Base-by-base conservation (phyloP, 805 yeast genomes). In the Candida ponderosae region DNA sequence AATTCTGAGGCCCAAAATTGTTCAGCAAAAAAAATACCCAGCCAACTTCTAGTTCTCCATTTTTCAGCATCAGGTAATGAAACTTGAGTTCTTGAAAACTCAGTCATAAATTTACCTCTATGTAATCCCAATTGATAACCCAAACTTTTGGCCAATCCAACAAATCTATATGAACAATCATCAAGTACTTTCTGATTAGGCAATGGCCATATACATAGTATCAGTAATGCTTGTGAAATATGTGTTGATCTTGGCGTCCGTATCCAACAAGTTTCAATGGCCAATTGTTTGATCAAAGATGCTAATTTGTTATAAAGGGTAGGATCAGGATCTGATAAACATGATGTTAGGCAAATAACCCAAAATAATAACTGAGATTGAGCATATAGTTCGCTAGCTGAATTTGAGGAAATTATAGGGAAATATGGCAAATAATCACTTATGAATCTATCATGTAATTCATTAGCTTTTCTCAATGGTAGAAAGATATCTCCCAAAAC, bases 11-110 rank as follows among this genome's bases (percentile, higher is more conserved):
- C 81, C 93, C 96, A 85, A 52, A 87, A 82, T 48, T 88, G 94
- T 54, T 88, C 96, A 33, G 86, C 71, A 52, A 88, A 82, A 57
- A 83, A 89, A 4, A 85, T 81, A 3, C 90, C 88, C 21, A 87
- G 63, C 97, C 97, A 89, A 1, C 95, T 76, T 47, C 96, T 67
- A 1, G 96, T 87, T 57, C 97, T 72, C 97, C 96, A 89, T 52
- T 79, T 80, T 48, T 86, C 96, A 5, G 96, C 90, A 59, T 89
- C 87, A 0, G 90, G 90, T 59, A 88, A 67, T 18, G 85, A 74
- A 5, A 83, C 93, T 54, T 89, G 97, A 23, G 90, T 84, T 51
- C 97, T 70, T 6, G 94, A 81, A 48, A 89, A 89, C 52, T 89
- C 97, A 44, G 82, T 77, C 46, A 89, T 86, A 56, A 89, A 89